These are phyloP conservation scores for Apiospora kogelbergensis DNA, from an alignment of 2,329 filamentous ascomycete species.

Conservation along the genomic window DNA sequence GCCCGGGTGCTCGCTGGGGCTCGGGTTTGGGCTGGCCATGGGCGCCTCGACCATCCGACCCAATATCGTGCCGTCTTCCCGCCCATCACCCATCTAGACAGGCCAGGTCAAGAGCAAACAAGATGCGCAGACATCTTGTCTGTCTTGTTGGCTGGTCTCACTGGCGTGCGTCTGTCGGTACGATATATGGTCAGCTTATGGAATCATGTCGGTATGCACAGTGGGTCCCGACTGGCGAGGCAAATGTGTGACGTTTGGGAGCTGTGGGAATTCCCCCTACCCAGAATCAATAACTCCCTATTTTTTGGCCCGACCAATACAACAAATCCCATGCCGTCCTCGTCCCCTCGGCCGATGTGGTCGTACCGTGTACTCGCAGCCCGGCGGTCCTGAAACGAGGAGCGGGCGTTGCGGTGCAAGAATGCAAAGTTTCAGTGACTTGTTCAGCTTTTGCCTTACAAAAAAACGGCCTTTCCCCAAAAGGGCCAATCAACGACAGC, in stretches of 20 bases:
- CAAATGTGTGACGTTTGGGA: conserved; percentile 9
- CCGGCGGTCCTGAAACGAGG: not conserved
- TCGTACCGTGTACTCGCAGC: not conserved
- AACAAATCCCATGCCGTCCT: not conserved
- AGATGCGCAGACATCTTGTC: not conserved
- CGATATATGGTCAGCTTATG: not conserved
- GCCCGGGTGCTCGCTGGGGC: not conserved
- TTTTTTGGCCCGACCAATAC: not conserved
- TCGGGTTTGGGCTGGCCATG: not conserved
- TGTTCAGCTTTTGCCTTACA: conserved; percentile 7
- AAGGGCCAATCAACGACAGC: conserved; percentile 27
- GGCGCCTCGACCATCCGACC: not conserved
- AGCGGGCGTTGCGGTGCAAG: not conserved
- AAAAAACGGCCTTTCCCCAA: not conserved
- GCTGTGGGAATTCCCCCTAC: not conserved
- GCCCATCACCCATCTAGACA: not conserved
- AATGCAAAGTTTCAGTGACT: conserved; percentile 8
- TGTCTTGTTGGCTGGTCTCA: not conserved
- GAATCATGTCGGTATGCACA: not conserved
- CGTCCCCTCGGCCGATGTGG: not conserved
- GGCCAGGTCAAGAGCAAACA: not conserved
- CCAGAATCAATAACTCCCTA: not conserved
- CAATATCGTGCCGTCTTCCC: not conserved
- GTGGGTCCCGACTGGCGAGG: not conserved
- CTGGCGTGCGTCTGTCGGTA: not conserved